Base-by-base conservation (phyloP, 2,329 filamentous ascomycete genomes). In the Amylocarpus encephaloides region DNA sequence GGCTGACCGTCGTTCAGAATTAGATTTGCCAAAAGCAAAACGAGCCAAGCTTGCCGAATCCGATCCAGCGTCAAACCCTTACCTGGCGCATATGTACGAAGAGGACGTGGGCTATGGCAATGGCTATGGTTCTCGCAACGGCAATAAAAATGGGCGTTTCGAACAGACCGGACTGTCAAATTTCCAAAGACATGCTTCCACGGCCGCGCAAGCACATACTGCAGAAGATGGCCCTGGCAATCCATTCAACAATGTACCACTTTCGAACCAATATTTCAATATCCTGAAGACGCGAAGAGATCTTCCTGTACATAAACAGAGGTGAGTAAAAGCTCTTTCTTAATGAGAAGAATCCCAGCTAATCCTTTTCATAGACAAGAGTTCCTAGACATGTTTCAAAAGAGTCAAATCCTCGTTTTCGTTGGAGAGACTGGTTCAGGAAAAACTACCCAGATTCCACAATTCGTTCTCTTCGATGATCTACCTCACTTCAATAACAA, bases 381-480 rank as follows among this genome's bases (percentile, higher is more conserved):
- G 67, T 98, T 98, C 67, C 78, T 98, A 53, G 75, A 91, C 65
- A 81, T 95, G 64, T 98, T 94, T 72, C 94, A 98, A 64, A 82
- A 86, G 63, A 88, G 85, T 19, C 93, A 98, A 71, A 96, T 98
- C 60, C 82, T 98, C 54, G 93, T 98, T 63, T 96, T 98, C 65
- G 93, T 98, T 58, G 93, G 93, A 74, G 93, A 98, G 76, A 98
- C 93, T 7, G 93, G 94, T 81, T 98, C 93, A 59, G 93, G 93
- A 73, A 98, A 98, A 75, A 98, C 93, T 4, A 98, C 93, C 0
- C 93, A 98, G 75, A 97, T 98, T 54, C 93, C 93, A 1, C 93
- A 98, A 69, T 98, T 96, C 68, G 92, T 98, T 59, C 82, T 98
- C 36, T 97, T 86, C 76, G 93, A 98, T 71, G 93, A 98, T 70